Base-by-base conservation (phyloP, 176 grass and related monocot species). In the Hordeum marinum region DNA sequence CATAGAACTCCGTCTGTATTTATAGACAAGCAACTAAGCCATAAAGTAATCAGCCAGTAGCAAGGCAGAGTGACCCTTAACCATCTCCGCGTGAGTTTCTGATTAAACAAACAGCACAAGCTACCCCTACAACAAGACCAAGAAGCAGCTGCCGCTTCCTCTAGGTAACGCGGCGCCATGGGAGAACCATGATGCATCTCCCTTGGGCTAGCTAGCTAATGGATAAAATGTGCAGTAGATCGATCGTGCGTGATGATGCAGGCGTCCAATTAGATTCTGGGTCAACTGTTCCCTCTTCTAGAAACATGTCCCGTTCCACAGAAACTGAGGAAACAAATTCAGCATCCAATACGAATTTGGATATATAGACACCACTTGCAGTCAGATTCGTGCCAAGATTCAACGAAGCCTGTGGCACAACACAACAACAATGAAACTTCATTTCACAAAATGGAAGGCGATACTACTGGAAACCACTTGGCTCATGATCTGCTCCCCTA, bases 1-100 rank as follows among this genome's bases (percentile, higher is more conserved):
- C 15, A 80, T 14, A 14, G 17, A 27, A 1, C 26, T 18, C 29
- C 11, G 80, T 39, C 68, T 7, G 11, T 87, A 90, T 87, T 87
- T 90, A 90, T 90, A 87, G 84, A 48, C 6, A 7, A 36, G 9
- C 2, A 42, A 42, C 41, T 42, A 42, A 42, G 63, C 3, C 79
- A 35, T 86, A 72, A 59, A 86, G 21, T 46, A 83, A 90, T 58
- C 43, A 67, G 64, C 80, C 73, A 85, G 77, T 68, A n/a, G 58
- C 35, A 32, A 73, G 2, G 45, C 9, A 65, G 2, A 68, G 57
- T 37, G 31, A 59, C 41, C 61, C 25, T 9, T 21, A 21, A 21
- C 1, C 12, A 13, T 26, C 60, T 20, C 60, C 12, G 4, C 4
- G 8, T 39, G 63, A 41, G 40, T 41, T 41, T 41, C 40, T 10